phyloP scores from a whole-genome alignment of 768 basidiomycete genomes.

The Xerocomellus chrysenteron region DNA sequence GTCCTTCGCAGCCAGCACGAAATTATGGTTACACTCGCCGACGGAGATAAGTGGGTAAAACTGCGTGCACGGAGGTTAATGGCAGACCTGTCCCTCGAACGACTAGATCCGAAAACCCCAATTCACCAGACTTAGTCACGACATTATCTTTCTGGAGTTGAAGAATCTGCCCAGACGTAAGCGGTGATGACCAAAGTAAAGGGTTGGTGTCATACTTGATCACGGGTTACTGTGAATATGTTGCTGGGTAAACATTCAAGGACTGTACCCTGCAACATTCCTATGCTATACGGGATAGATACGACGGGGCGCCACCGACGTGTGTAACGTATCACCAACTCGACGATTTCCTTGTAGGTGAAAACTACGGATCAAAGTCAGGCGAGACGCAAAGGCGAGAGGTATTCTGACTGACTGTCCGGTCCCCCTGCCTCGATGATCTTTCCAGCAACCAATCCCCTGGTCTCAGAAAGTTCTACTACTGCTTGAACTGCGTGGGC shows the following conservation, averaged over 20 bases:
- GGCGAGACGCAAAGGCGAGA: too few relatives aligned
- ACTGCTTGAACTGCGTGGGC: constrained; percentile 29
- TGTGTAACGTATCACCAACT: too few relatives aligned
- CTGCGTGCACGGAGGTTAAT: constrained; percentile 41
- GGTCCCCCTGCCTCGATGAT: too few relatives aligned
- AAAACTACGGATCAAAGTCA: too few relatives aligned
- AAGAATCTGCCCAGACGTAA: constrained; percentile 44
- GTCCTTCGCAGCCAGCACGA: not conserved
- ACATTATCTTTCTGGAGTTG: constrained; percentile 64
- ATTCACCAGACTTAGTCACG: constrained; percentile 34
- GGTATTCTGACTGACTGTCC: too few relatives aligned
- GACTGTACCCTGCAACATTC: too few relatives aligned
- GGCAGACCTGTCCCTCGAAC: constrained; percentile 31
- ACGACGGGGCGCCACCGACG: too few relatives aligned
- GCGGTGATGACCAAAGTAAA: not conserved
- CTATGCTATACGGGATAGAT: too few relatives aligned
- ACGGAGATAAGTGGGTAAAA: constrained; percentile 37
- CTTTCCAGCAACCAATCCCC: too few relatives aligned
- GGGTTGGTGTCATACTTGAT: constrained; percentile 47
- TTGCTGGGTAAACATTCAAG: not conserved
- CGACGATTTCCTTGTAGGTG: too few relatives aligned
- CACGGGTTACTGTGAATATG: constrained; percentile 66
- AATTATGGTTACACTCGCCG: not conserved
- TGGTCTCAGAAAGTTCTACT: too few relatives aligned
- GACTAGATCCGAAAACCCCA: constrained; percentile 36